Percentiles rank a stretch among this genome's conserved stretches.
These are phyloP conservation scores for Lodderomyces theae DNA, from an alignment of 1,139 yeast species.

Conservation along the genomic window DNA sequence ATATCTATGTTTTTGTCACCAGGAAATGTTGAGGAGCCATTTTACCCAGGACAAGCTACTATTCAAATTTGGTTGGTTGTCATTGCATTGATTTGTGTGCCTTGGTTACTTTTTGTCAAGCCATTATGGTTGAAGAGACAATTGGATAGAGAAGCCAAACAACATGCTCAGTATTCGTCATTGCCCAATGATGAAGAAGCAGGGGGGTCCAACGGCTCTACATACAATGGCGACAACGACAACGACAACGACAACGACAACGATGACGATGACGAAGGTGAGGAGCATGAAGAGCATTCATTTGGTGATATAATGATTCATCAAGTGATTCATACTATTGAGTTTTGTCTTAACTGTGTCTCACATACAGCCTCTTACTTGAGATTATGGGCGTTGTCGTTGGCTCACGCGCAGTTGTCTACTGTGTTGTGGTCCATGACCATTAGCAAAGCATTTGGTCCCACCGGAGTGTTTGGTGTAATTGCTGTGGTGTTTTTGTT, in stretches of 20 bases:
- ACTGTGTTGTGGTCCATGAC: conserved; percentile 81
- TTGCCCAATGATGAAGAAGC: conserved; percentile 24
- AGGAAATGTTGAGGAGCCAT: conserved; percentile 64
- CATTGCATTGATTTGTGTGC: conserved; percentile 70
- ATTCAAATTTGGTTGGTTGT: conserved; percentile 59
- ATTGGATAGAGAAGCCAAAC: conserved; percentile 41
- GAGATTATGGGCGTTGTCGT: conserved; percentile 75
- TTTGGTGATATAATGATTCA: conserved; percentile 79
- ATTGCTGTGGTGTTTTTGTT: conserved; percentile 57
- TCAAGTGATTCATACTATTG: conserved; percentile 77
- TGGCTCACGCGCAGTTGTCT: conserved; percentile 77
- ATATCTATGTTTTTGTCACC: conserved; percentile 81
- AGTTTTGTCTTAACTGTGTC: conserved; percentile 74
- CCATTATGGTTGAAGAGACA: conserved; percentile 53
- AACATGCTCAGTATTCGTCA: conserved; percentile 24
- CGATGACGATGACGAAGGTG: conserved; percentile 47
- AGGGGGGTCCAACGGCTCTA: conserved; percentile 16
- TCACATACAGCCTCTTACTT: conserved; percentile 78
- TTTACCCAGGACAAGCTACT: conserved; percentile 61
- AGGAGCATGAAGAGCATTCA: conserved; percentile 53
- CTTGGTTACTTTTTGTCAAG: conserved; percentile 68
- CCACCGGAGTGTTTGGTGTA: conserved; percentile 49
- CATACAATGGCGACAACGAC: too few species aligned
- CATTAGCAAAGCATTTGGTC: conserved; percentile 53
- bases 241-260: conserved; percentile 25